Base-by-base conservation (phyloP, 2,329 filamentous ascomycete species). In the Aspergillus floridensis region DNA sequence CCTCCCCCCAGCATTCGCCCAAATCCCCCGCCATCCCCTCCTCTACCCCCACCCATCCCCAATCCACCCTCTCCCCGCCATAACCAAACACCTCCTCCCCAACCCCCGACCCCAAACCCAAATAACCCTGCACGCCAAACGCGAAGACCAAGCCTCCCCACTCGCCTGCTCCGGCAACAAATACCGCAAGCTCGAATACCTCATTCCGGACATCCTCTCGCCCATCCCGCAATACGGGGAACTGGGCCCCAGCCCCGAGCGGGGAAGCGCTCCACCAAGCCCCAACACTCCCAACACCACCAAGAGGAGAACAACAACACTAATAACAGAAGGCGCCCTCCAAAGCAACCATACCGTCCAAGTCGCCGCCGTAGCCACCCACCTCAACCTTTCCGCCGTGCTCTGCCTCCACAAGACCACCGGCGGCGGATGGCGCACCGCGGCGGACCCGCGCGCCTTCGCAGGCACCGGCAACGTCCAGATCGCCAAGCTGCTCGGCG, bases 321-420 rank as follows among this genome's bases (percentile, higher is more conserved):
- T n/a, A n/a, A 71, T 75, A 11, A 75, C 73, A 10, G 73, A 75
- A 56, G 73, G 73, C 38, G 73, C 72, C 12, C 59, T 74, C 31
- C 73, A 75, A 59, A 75, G 73, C 59, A 75, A 75, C 51, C 73
- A 75, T 61, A 75, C 72, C 5, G 68, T 75, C 2, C 73, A 75
- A 59, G 73, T 75, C 1, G 66, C 68, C 11, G 61, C 70, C 7
- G 63, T 74, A 3, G 72, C 73, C 1, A 63, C 60, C 2, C 67
- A 59, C n/a, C 62, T 75, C 14, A 65, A 67, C 0, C 64, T 74
- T 0, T 65, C 68, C 10, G 64, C 67, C 1, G 49, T 72, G 1
- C 60, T 73, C 2, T 59, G 74, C 6, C 57, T 74, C 1, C 68
- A 72, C 22, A 66, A 65, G 14, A 67, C 65, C 4, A 70, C 69